Evolutionary conservation across 139 green algal species (phyloP).

Genomic region (Desmodesmus armatus): DNA sequence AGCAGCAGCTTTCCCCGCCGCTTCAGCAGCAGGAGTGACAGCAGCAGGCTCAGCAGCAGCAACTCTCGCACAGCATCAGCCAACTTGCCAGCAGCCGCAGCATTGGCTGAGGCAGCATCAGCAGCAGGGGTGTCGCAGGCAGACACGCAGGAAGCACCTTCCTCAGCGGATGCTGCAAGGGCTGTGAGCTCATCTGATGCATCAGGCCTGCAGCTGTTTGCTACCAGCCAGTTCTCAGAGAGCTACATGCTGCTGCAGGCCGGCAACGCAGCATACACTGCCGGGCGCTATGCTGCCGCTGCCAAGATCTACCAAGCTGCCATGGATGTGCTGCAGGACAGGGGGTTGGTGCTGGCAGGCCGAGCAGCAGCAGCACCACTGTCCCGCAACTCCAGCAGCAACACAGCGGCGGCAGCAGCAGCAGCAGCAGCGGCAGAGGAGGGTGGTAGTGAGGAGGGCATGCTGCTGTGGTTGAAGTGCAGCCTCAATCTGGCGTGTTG

Average conservation of each 20-base stretch:
- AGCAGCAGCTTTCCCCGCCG: neutral
- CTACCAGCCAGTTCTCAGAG: neutral
- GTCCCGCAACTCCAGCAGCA: no score
- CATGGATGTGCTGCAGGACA: constrained; percentile 5
- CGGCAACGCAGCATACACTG: constrained; percentile 31
- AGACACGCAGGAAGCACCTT: neutral
- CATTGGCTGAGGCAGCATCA: neutral
- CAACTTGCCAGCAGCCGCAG: neutral
- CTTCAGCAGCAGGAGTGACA: constrained; percentile 13
- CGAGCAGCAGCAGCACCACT: no score
- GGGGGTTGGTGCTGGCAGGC: neutral
- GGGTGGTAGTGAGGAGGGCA: neutral
- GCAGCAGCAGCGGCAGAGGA: no score
- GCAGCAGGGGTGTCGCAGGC: neutral
- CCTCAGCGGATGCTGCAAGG: neutral
- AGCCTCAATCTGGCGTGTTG: constrained; percentile 37
- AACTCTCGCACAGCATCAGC: neutral
- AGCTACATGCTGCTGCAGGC: neutral
- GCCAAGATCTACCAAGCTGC: neutral
- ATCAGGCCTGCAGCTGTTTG: neutral
- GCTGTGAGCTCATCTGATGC: no score
- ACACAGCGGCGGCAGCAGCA: no score
- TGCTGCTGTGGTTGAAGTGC: constrained; percentile 33
- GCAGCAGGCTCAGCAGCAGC: neutral
- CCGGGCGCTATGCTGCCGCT: neutral